phyloP scores from a whole-genome alignment of 2,329 filamentous ascomycete genomes.

The Fusarium humuli region DNA sequence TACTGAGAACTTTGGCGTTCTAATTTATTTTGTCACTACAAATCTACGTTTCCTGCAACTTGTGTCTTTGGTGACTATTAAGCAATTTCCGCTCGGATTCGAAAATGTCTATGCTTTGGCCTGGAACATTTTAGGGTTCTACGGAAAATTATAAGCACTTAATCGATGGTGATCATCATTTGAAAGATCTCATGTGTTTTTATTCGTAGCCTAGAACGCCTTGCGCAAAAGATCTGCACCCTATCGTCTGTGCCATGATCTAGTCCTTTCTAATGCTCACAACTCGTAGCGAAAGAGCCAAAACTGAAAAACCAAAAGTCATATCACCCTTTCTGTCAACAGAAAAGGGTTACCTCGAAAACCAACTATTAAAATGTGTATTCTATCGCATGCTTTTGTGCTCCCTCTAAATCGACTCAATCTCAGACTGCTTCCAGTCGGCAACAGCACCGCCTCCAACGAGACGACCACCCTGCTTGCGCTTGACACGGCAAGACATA shows the following conservation, averaged over 20 bases:
- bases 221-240: slow-evolving; percentile 22
- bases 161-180: neutral
- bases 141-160: neutral
- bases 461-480: slow-evolving; percentile 77
- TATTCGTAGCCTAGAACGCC: slow-evolving; percentile 32
- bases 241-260: slow-evolving; percentile 9
- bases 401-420: slow-evolving; percentile 66
- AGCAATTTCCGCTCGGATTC: neutral
- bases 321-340: neutral
- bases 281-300: neutral
- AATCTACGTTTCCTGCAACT: neutral
- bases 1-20: slow-evolving; percentile 40
- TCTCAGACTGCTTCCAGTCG: slow-evolving; percentile 75
- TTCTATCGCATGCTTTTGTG: neutral
- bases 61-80: neutral
- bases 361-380: slow-evolving; percentile 6
- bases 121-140: neutral
- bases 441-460: slow-evolving; percentile 62
- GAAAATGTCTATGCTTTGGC: neutral
- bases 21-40: slow-evolving; percentile 18
- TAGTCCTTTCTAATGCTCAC: neutral
- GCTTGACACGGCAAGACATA: slow-evolving; percentile 92
- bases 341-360: slow-evolving; percentile 5
- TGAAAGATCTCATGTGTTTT: slow-evolving; percentile 8
- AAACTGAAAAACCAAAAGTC: neutral